A percentile compares a stretch with the other conserved stretches of the same genome.
phyloP scores from a whole-genome alignment of 495 filamentous ascomycete genomes.

The Penicilliopsis zonata region DNA sequence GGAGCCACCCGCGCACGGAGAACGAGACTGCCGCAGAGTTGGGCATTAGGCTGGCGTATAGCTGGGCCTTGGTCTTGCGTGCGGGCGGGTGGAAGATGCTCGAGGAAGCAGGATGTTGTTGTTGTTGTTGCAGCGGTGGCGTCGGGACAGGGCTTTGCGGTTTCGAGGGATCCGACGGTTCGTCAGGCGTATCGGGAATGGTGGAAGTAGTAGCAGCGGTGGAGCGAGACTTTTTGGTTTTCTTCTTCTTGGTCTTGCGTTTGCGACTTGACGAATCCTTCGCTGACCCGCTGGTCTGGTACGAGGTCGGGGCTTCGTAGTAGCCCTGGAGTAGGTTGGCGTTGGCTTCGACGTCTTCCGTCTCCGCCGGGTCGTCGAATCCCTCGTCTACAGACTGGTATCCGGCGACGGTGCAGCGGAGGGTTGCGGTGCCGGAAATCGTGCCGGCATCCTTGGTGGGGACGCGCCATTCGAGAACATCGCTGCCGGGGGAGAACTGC shows the following conservation, averaged over 20 bases:
- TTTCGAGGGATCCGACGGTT: conserved; percentile 15
- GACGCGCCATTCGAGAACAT: conserved; percentile 72
- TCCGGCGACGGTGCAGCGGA: conserved; percentile 72
- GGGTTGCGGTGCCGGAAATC: conserved; percentile 52
- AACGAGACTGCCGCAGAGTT: conserved; percentile 79
- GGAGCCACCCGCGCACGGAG: conserved; percentile 85
- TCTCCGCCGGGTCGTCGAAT: conserved; percentile 44
- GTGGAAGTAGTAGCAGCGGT: conserved; percentile 11
- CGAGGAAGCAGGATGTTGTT: neutral
- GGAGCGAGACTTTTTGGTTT: conserved; percentile 23
- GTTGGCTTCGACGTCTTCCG: conserved; percentile 25
- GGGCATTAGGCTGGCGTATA: conserved; percentile 83
- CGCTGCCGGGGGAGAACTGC: conserved; percentile 58
- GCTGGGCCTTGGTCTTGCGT: conserved; percentile 39
- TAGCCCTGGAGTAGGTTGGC: conserved; percentile 35
- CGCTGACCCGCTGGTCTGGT: conserved; percentile 16
- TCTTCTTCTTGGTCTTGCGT: conserved; percentile 27
- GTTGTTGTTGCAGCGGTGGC: conserved; percentile 3
- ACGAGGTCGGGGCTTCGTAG: conserved; percentile 41
- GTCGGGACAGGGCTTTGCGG: conserved; percentile 16
- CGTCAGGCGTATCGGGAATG: conserved; percentile 11
- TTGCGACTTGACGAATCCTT: conserved; percentile 15
- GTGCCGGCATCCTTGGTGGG: conserved; percentile 53
- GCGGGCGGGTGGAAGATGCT: conserved; percentile 18
- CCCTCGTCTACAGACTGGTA: conserved; percentile 37